Percentiles rank a stretch among this genome's conserved stretches.
Evolutionary conservation across 306 rosid genomes (phyloP).

Genomic region (Casuarina equisetifolia): DNA sequence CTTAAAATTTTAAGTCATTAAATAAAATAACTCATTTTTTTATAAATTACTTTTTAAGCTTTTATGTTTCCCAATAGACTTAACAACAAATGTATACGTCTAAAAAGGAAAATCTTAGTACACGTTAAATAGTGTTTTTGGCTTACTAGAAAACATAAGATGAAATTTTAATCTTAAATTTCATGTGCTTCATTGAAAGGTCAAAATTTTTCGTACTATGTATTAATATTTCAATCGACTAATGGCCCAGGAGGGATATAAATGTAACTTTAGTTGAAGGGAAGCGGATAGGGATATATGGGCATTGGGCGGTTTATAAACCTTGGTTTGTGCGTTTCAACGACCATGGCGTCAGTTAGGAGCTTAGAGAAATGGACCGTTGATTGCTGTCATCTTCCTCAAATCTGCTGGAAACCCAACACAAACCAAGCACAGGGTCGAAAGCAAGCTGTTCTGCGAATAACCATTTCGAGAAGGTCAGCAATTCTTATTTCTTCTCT

Average conservation of each 20-base stretch:
- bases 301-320: conserved; percentile 6
- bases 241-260: neutral
- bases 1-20: no score
- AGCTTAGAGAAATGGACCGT: conserved; percentile 8
- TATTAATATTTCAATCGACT: no score
- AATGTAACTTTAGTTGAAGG: neutral
- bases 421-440: conserved; percentile 11
- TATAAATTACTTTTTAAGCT: no score
- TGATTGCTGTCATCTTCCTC: neutral
- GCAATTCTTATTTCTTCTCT: conserved; percentile 57
- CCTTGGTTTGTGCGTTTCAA: neutral
- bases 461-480: conserved; percentile 62
- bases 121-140: no score
- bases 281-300: neutral
- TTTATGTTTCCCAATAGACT: no score
- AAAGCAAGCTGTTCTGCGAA: conserved; percentile 14
- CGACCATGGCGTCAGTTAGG: conserved; percentile 9
- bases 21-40: no score
- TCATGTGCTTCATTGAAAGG: no score
- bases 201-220: no score
- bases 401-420: neutral
- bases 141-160: no score
- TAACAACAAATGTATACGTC: no score
- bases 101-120: no score
- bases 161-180: no score